Conservation (phyloP, 352 stramenopile genomes). For the Pythium chondricola region DNA sequence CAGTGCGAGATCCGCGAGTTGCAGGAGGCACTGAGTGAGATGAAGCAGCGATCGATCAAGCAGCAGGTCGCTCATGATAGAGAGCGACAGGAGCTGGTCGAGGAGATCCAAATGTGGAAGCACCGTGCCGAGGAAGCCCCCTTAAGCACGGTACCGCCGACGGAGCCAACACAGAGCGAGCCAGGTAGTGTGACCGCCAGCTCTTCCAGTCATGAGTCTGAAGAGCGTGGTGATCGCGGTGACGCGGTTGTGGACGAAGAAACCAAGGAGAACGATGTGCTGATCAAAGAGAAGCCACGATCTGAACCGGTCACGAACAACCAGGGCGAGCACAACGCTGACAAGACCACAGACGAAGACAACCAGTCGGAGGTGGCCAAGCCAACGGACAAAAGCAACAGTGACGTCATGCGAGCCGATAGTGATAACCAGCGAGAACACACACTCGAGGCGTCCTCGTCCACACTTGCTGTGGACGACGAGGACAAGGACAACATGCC, state of each 20-base stretch:
- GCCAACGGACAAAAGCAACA: not conserved
- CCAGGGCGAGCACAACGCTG: not conserved
- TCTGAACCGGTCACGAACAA: not conserved
- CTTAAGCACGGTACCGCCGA: not conserved
- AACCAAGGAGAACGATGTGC: not conserved
- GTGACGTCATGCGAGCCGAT: too few species aligned
- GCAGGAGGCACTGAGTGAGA: constrained; percentile 1
- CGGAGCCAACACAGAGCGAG: not conserved
- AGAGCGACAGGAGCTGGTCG: constrained; percentile 15
- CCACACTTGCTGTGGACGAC: constrained; percentile 12
- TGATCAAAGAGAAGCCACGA: not conserved
- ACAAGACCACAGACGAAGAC: not conserved
- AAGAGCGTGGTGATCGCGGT: too few species aligned
- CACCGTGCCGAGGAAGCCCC: constrained; percentile 6
- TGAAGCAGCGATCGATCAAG: constrained; percentile 17
- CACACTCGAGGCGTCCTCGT: not conserved
- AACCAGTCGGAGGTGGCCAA: not conserved
- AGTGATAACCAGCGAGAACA: not conserved
- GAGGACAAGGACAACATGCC: not conserved
- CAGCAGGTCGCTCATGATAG: constrained; percentile 9
- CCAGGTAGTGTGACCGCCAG: not conserved
- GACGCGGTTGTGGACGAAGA: too few species aligned
- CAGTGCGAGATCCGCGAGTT: constrained; percentile 4
- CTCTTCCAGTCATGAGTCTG: too few species aligned
- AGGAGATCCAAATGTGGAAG: constrained; percentile 18